Conservation (phyloP, 192 early-diverging fungal species). For the Gaertneriomyces sp. region DNA sequence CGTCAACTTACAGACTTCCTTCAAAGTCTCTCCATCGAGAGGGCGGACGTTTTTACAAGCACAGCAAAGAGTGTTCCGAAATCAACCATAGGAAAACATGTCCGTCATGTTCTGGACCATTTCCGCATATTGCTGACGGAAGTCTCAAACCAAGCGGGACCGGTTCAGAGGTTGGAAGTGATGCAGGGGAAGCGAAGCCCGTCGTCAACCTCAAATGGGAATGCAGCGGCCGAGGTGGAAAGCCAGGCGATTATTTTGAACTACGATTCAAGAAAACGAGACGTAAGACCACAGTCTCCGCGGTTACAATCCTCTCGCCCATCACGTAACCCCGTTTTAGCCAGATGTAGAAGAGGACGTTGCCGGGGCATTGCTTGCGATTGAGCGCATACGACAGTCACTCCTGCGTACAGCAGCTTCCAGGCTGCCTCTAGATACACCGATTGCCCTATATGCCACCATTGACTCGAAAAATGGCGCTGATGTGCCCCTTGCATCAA, state of each 20-base stretch:
- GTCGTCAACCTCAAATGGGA: slow-evolving; percentile 9
- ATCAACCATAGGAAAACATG: slow-evolving; percentile 24
- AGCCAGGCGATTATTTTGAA: neutral
- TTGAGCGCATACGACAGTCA: neutral
- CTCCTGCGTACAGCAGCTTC: slow-evolving; percentile 4
- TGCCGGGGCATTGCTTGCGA: neutral
- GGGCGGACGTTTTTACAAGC: neutral
- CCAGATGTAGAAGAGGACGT: slow-evolving; percentile 2
- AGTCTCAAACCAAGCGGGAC: neutral
- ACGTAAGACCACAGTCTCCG: slow-evolving; percentile 8
- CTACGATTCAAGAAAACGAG: slow-evolving; percentile 19
- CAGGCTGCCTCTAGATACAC: slow-evolving; percentile 11
- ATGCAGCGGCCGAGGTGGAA: neutral
- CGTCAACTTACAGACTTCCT: slow-evolving; percentile 7
- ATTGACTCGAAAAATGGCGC: neutral
- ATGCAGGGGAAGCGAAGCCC: neutral
- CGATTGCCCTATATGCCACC: slow-evolving; percentile 2
- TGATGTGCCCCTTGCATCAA: neutral
- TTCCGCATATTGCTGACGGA: slow-evolving; percentile 19
- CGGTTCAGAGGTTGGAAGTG: neutral
- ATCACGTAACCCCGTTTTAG: neutral
- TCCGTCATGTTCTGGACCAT: slow-evolving; percentile 30
- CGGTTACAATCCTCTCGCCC: neutral
- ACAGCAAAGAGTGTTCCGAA: slow-evolving; percentile 12
- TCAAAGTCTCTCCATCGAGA: neutral